These are phyloP conservation scores for Alopecurus myosuroides DNA, from an alignment of 176 grass and related monocot genomes.

Conservation along the genomic window DNA sequence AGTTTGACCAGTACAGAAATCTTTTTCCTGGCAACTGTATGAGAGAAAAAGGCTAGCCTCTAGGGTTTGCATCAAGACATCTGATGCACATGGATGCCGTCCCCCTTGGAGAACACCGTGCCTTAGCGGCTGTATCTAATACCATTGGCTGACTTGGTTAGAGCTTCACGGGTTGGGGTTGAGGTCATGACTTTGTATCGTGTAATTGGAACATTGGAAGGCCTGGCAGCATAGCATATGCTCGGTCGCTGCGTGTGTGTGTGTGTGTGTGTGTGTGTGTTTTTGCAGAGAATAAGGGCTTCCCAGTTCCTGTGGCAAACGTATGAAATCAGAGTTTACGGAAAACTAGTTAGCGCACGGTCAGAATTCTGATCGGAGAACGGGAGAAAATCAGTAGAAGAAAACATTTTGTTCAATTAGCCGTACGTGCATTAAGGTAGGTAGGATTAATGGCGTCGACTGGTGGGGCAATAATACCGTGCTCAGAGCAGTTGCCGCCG, in stretches of 20 bases:
- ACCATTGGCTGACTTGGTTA: constrained; percentile 43
- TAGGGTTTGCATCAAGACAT: not conserved
- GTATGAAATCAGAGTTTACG: too few relatives aligned
- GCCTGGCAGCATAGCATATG: constrained; percentile 35
- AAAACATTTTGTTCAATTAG: too few relatives aligned
- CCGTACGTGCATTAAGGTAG: too few relatives aligned
- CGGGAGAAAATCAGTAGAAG: too few relatives aligned
- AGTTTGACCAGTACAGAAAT: constrained; percentile 60
- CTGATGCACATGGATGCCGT: not conserved
- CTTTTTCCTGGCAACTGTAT: constrained; percentile 72
- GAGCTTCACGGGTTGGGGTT: constrained; percentile 21
- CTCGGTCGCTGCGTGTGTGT: constrained; percentile 31
- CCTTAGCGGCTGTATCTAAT: constrained; percentile 23
- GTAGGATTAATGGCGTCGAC: too few relatives aligned
- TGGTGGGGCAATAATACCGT: too few relatives aligned
- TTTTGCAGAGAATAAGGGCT: constrained; percentile 15
- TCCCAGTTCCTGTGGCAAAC: too few relatives aligned
- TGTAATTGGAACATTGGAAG: constrained; percentile 29
- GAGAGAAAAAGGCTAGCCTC: constrained; percentile 66
- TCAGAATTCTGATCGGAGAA: too few relatives aligned
- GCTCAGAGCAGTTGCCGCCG: too few relatives aligned
- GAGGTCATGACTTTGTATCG: constrained; percentile 31
- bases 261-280: too few relatives aligned
- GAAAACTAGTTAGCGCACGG: too few relatives aligned
- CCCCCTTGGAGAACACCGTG: constrained; percentile 16